Base-by-base conservation (phyloP, 2,329 filamentous ascomycete species). In the Fusarium sambucinum region DNA sequence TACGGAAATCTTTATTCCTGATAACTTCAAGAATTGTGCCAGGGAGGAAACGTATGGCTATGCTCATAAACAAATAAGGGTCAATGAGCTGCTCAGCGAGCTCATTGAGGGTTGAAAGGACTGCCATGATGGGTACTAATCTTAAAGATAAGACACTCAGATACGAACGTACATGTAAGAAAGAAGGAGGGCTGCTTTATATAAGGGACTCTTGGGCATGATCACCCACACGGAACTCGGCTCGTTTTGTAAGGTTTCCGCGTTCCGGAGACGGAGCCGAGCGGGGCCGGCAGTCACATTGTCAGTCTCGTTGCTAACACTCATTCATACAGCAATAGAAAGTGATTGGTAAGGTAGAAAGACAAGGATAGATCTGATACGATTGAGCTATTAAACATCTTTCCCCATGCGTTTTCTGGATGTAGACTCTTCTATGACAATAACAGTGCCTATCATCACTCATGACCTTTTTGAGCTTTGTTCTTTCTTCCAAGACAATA, bases 61-160 rank as follows among this genome's bases (percentile, higher is more conserved):
- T 66, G 53, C 69, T 66, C 71, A 91, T 80, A 73, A 91, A 87
- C 5, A 82, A 48, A 80, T 85, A 86, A 1, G 87, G 87, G 56
- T 77, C 70, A 17, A 84, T 37, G 50, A 87, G 77, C 57, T 74
- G 73, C 64, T 63, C 51, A 73, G 80, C 32, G 46, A 77, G 56
- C 47, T 75, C 69, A 37, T 63, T 60, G 42, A 77, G 46, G 19
- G 68, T 65, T 23, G 69, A 55, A 45, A 74, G 51, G 46, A 72
- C 56, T 38, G 62, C 47, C 76, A 79, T 78, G 63, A 35, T 61
- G 46, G 42, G 42, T 54, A 27, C n/a, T 41, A 10, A 16, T 41
- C 2, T 30, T 38, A 21, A 16, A n/a, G 17, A 35, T 3, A n/a
- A 12, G 37, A 50, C 10, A 11, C 4, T 3, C 8, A 19, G 16